Evolutionary conservation across 2,329 filamentous ascomycete genomes (phyloP), one percentile per base, ranked within the genome.

Genomic region (Colletotrichum costaricense): DNA sequence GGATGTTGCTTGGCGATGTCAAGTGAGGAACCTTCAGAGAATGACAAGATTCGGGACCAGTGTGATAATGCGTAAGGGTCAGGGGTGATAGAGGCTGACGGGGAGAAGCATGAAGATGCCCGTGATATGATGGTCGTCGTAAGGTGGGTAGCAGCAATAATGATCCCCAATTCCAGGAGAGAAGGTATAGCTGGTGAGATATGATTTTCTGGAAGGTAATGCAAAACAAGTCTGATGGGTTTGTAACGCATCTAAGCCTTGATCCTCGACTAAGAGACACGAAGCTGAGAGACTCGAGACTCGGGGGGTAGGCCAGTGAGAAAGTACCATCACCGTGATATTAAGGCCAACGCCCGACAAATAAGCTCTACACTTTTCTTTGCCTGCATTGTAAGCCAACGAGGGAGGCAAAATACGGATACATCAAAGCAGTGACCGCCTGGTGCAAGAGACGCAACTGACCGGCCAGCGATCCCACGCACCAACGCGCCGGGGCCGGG

Each of bases 201-300:
- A 69, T 42, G 26, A 16, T n/a, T 58, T 26, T 59, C 35, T 24
- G 22, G 64, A 63, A 52, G 60, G 33, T 42, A 46, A 60, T 22
- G 42, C 70, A 73, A 54, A 73, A 69, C 64, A 63, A 57, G 65
- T 69, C 33, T 52, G 69, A 72, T 58, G 28, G 52, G 46, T 19
- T 54, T 42, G 30, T 49, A 63, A 65, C 56, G 69, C 69, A 49
- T 35, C 56, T 62, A 28, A n/a, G 58, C 59, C 28, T 35, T 56
- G 22, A 38, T 63, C 46, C 19, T 24, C 33, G 46, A 9, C 35
- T n/a, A 42, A 35, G 52, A 55, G 65, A 63, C 58, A n/a, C 28
- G 55, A 33, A 46, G 28, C 26, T 57, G 46, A 33, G 57, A 56
- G 33, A 46, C 42, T 46, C 33, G 38, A 16, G n/a, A 5, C 3